Conservation (phyloP, 768 basidiomycete genomes). For the Pilatotrama ljubarskyi region DNA sequence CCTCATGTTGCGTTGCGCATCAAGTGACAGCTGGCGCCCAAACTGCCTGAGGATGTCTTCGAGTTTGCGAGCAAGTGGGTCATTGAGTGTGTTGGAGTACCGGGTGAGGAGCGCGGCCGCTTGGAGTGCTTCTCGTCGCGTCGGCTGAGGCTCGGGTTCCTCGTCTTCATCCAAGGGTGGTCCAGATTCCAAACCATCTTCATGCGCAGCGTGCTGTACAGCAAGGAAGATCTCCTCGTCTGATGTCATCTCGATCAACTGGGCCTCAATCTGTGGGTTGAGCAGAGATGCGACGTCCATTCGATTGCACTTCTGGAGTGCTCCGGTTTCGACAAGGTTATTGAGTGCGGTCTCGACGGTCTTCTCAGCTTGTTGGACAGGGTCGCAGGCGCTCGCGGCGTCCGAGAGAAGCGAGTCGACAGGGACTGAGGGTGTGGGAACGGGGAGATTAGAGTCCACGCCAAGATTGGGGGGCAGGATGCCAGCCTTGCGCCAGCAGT, state of each 20-base stretch:
- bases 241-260: constrained; percentile 50
- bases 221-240: constrained; percentile 51
- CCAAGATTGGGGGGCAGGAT: not conserved
- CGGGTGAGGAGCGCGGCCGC: no score
- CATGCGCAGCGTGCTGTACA: no score
- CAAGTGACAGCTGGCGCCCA: no score
- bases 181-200: no score
- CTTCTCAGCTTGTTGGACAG: not conserved
- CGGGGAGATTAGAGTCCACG: not conserved
- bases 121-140: no score
- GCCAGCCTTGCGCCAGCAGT: constrained; percentile 35
- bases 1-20: no score
- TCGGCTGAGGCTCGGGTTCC: no score
- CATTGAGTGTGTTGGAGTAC: no score
- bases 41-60: no score
- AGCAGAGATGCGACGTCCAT: not conserved
- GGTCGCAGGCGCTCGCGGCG: not conserved
- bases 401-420: not conserved
- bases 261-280: not conserved
- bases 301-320: not conserved
- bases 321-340: not conserved
- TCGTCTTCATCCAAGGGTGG: no score
- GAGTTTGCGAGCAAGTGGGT: no score
- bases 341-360: not conserved
- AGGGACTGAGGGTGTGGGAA: not conserved